Base-by-base conservation (phyloP, 495 filamentous ascomycete species). In the Daldinia caldariorum region DNA sequence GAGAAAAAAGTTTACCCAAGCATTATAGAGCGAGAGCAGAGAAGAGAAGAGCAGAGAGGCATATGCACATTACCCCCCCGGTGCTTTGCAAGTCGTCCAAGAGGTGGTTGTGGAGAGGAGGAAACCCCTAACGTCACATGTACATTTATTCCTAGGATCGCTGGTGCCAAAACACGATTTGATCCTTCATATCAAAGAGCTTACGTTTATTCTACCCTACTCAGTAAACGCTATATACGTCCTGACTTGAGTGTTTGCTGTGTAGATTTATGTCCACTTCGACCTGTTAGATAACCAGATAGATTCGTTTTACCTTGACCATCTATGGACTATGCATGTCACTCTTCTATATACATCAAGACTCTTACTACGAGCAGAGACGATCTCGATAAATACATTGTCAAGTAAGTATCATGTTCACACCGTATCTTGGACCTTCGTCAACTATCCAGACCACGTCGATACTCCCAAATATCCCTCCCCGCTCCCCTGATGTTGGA, bases 91-190 rank as follows among this genome's bases (percentile, higher is more conserved):
- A 37, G 54, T 39, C 54, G 39, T 47, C 39, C 57, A 63, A 47
- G 54, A 55, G 38, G 32, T 47, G 34, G 43, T 31, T 31, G 47
- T 31, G 58, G 35, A 20, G 61, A 61, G 55, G 26, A 26, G 26
- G 26, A 58, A 62, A 65, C 54, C 54, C 55, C 54, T 45, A 37
- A 56, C 53, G 53, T 56, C 56, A 6, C 58, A 50, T 72, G 70
- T 72, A 72, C 60, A 72, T 72, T 62, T 72, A 72, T 68, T 68
- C 65, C 65, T 68, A 72, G 70, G 70, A 58, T 72, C 65, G 61
- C 56, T 61, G 51, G 53, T 47, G 51, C 65, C 58, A 58, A 72
- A 69, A 69, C 57, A 58, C 34, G 63, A 59, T 61, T n/a, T 65
- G 65, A 66, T 66, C 63, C 64, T 72, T 72, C 56, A 54, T 67